Conservation (phyloP, 768 basidiomycete species). For the Suillus sp. region DNA sequence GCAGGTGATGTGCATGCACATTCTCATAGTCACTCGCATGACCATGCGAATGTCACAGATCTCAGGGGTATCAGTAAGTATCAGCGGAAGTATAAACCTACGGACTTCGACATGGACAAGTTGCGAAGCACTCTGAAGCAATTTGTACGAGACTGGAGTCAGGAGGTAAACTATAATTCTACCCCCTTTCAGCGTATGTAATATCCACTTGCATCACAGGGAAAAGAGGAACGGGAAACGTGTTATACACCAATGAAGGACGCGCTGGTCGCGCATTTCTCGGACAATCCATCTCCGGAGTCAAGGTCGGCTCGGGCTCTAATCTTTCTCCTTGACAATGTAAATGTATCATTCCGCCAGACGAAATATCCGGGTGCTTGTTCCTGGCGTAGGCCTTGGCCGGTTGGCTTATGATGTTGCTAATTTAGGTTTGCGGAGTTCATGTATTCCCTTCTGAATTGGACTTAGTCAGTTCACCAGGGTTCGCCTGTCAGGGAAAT, state of each 20-base stretch:
- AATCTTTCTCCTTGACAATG: not conserved
- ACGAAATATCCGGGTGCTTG: conserved; percentile 67
- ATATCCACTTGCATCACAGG: conserved; percentile 43
- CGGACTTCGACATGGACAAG: conserved; percentile 86
- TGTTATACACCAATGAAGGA: conserved; percentile 84
- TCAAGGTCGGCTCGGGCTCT: not conserved
- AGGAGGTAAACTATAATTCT: conserved; percentile 52
- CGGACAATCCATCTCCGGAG: conserved; percentile 20
- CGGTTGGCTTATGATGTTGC: conserved; percentile 89
- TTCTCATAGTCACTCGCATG: conserved; percentile 37
- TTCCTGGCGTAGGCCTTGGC: conserved; percentile 90
- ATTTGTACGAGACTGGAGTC: conserved; percentile 92
- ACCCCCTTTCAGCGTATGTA: not conserved
- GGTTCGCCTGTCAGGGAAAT: conserved; percentile 90
- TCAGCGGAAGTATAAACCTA: conserved; percentile 45
- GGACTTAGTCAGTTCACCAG: conserved; percentile 39
- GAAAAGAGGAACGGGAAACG: conserved; percentile 69
- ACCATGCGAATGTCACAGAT: conserved; percentile 17
- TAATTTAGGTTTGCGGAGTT: conserved; percentile 56
- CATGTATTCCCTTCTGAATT: conserved; percentile 5
- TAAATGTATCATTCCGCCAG: conserved; percentile 51
- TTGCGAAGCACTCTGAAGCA: conserved; percentile 90
- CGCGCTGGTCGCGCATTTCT: conserved; percentile 67
- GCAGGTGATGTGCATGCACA: conserved; percentile 32
- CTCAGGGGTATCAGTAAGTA: conserved; percentile 17